phyloP scores from a whole-genome alignment of 2,329 filamentous ascomycete species.

The Arthrobotrys musiformis region DNA sequence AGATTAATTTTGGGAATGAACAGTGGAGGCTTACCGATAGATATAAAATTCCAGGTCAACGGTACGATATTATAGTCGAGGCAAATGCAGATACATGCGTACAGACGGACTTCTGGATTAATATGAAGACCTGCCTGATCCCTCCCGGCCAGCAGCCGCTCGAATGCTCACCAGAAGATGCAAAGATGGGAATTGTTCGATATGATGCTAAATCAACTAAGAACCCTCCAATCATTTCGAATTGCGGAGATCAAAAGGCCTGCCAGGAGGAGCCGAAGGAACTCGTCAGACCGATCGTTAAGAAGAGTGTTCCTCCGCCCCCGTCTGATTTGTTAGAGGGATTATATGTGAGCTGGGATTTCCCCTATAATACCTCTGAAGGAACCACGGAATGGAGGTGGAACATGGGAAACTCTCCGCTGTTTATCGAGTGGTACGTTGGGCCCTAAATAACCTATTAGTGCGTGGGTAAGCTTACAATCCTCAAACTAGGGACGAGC shows the following conservation, averaged over 20 bases:
- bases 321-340: slow-evolving; percentile 13
- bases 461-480: neutral
- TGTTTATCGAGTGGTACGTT: slow-evolving; percentile 41
- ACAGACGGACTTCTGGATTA: slow-evolving; percentile 65
- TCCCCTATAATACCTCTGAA: slow-evolving; percentile 11
- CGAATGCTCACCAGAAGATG: slow-evolving; percentile 27
- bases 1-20: no score
- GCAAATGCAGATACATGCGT: slow-evolving; percentile 61
- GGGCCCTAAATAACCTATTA: neutral
- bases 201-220: slow-evolving; percentile 20
- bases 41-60: slow-evolving; percentile 59
- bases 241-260: slow-evolving; percentile 6
- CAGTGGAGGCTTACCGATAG: neutral
- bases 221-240: slow-evolving; percentile 22
- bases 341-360: slow-evolving; percentile 17
- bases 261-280: slow-evolving; percentile 29
- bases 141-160: slow-evolving; percentile 15
- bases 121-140: slow-evolving; percentile 60
- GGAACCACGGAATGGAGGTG: slow-evolving; percentile 23
- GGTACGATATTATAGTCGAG: slow-evolving; percentile 66
- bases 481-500: slow-evolving; percentile 6
- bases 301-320: slow-evolving; percentile 27
- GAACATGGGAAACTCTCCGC: slow-evolving; percentile 34
- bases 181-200: slow-evolving; percentile 39
- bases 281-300: slow-evolving; percentile 26